These are phyloP conservation scores for Eimeria maxima DNA, from an alignment of 169 alveolate genomes.

Conservation along the genomic window DNA sequence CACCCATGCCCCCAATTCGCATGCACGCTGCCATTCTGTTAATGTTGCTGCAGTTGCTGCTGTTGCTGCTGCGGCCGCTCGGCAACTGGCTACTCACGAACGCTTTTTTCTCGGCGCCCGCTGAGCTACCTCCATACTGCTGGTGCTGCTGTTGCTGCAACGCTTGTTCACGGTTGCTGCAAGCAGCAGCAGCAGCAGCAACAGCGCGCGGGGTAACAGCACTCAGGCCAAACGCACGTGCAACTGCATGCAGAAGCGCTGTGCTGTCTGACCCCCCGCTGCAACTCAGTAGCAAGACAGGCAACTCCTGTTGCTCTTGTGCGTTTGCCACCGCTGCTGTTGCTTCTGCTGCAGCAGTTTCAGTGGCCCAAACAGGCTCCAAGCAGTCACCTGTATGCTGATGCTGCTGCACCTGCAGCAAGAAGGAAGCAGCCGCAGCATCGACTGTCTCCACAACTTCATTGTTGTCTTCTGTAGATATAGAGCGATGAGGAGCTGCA, in stretches of 20 bases:
- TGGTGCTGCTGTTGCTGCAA: background rate
- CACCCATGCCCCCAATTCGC: background rate
- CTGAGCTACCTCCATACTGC: background rate
- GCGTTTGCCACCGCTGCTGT: background rate
- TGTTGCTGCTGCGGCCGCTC: conserved; percentile 15
- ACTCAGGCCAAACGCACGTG: conserved; percentile 44
- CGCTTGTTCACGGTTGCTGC: background rate
- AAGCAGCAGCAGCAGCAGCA: conserved; percentile 29
- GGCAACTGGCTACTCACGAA: background rate
- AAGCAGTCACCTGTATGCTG: background rate
- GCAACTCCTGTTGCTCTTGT: conserved; percentile 15
- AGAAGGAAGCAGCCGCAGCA: conserved; percentile 42
- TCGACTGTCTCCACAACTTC: conserved; percentile 23
- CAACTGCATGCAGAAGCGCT: conserved; percentile 75
- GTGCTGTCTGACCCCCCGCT: conserved; percentile 79
- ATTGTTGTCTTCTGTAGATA: background rate
- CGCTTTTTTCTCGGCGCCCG: background rate
- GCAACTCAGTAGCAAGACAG: conserved; percentile 76
- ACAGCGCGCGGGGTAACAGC: conserved; percentile 46
- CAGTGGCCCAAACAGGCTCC: background rate
- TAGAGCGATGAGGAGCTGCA: background rate
- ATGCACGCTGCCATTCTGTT: conserved; percentile 28
- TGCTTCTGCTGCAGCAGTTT: background rate
- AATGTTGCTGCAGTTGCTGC: conserved; percentile 46
- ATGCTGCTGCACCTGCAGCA: conserved; percentile 54